These are phyloP conservation scores for Triticum urartu DNA, from an alignment of 176 grass and related monocot genomes.

Conservation along the genomic window DNA sequence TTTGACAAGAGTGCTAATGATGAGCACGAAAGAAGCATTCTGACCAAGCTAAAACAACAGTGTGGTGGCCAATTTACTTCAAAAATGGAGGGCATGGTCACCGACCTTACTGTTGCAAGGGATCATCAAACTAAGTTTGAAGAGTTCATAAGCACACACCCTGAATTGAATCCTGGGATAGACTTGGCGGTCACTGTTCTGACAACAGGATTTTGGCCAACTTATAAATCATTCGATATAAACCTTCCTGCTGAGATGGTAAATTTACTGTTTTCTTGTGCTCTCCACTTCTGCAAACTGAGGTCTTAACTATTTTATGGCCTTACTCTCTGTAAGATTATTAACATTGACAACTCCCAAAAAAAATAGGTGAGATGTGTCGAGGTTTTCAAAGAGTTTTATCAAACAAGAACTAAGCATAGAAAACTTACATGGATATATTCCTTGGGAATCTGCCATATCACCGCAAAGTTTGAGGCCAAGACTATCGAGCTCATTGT, in stretches of 20 bases:
- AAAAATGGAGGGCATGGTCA: conserved; percentile 98
- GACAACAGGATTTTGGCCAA: conserved; percentile 97
- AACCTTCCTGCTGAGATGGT: conserved; percentile 96
- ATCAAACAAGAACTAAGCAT: conserved; percentile 84
- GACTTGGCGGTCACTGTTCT: conserved; percentile 79
- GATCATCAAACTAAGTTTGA: conserved; percentile 86
- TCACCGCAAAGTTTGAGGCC: conserved; percentile 62
- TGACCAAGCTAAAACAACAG: conserved; percentile 91
- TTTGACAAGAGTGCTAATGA: conserved; percentile 97
- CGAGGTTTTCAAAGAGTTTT: conserved; percentile 90
- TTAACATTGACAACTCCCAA: background rate
- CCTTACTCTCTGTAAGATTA: background rate
- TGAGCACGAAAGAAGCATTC: conserved; percentile 95
- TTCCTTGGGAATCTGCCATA: conserved; percentile 72
- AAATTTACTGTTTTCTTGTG: background rate
- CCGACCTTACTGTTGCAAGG: conserved; percentile 75
- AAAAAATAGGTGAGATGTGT: conserved; percentile 79
- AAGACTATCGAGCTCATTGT: conserved; percentile 76
- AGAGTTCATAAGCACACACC: conserved; percentile 65
- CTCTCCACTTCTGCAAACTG: background rate
- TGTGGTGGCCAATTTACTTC: conserved; percentile 95
- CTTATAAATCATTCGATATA: conserved; percentile 89
- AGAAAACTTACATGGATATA: conserved; percentile 90
- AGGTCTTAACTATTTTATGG: conserved; percentile 7
- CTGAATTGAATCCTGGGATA: conserved; percentile 65